Percentiles rank a stretch among this genome's conserved stretches.
These are phyloP conservation scores for Psilocybe subaeruginosa DNA, from an alignment of 768 basidiomycete species.

Conservation along the genomic window DNA sequence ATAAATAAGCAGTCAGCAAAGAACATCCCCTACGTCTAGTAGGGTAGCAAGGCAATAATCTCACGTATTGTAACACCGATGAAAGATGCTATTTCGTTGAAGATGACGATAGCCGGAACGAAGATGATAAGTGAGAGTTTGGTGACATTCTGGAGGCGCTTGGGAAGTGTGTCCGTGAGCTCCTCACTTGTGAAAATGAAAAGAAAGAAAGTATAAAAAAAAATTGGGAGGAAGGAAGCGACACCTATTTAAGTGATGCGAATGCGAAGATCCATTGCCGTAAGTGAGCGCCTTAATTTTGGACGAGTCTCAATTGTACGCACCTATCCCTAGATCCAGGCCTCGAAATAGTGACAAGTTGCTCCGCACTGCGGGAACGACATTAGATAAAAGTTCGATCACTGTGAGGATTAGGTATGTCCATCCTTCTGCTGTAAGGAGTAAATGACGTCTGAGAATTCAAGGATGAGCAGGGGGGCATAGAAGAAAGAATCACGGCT, in stretches of 20 bases:
- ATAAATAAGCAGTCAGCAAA: neutral
- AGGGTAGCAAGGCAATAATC: slow-evolving; percentile 23
- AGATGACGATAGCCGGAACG: slow-evolving; percentile 55
- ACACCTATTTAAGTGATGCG: slow-evolving; percentile 38
- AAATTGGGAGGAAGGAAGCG: slow-evolving; percentile 65
- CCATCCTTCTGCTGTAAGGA: slow-evolving; percentile 66
- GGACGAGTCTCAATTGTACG: slow-evolving; percentile 23
- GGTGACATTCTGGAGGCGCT: slow-evolving; percentile 45
- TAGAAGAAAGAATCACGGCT: neutral
- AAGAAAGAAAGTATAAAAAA: slow-evolving; percentile 65
- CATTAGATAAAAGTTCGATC: slow-evolving; percentile 62
- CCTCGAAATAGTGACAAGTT: slow-evolving; percentile 48
- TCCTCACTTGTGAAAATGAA: slow-evolving; percentile 56
- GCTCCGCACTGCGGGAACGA: slow-evolving; percentile 52
- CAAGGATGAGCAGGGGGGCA: neutral
- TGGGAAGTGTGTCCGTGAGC: slow-evolving; percentile 56
- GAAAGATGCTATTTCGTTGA: slow-evolving; percentile 70
- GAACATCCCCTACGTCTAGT: neutral
- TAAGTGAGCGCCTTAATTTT: slow-evolving; percentile 4
- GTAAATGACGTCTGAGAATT: slow-evolving; percentile 49
- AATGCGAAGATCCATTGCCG: neutral
- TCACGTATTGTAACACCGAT: slow-evolving; percentile 59
- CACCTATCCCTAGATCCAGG: slow-evolving; percentile 67
- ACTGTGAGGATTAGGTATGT: slow-evolving; percentile 61
- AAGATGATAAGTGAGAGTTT: slow-evolving; percentile 50